Evolutionary conservation across 768 basidiomycete genomes (phyloP).

Genomic region (Tulasnella sp.): DNA sequence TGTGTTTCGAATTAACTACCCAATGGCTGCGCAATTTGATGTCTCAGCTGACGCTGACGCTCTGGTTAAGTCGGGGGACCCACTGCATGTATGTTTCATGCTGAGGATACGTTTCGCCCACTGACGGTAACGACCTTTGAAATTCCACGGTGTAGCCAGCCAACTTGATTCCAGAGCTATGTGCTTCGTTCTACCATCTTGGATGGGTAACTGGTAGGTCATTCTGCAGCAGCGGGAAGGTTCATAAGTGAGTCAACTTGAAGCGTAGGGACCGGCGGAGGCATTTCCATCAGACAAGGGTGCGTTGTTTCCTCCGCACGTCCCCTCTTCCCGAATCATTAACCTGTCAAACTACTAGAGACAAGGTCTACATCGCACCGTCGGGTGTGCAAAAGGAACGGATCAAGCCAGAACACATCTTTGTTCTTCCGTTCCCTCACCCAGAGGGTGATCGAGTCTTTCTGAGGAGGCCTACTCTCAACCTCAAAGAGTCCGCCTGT

Average conservation of each 20-base stretch:
- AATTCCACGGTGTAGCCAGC: conserved; percentile 50
- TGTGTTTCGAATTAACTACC: background rate
- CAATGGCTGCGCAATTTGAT: background rate
- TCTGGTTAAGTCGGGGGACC: conserved; percentile 5
- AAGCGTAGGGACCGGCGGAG: conserved; percentile 28
- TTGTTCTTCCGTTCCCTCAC: conserved; percentile 73
- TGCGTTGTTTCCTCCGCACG: conserved; percentile 25
- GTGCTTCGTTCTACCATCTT: conserved; percentile 69
- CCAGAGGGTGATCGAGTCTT: conserved; percentile 63
- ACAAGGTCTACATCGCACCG: conserved; percentile 76
- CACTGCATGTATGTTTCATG: background rate
- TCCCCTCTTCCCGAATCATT: background rate
- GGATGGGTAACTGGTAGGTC: conserved; percentile 93
- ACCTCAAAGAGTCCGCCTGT: conserved; percentile 77
- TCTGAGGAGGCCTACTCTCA: conserved; percentile 56
- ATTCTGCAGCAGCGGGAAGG: conserved; percentile 23
- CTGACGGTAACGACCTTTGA: background rate
- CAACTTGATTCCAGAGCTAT: conserved; percentile 82
- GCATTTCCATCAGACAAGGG: conserved; percentile 64
- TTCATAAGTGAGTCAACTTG: background rate
- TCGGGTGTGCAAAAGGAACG: conserved; percentile 88
- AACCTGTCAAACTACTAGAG: conserved; percentile 29
- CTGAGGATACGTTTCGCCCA: background rate
- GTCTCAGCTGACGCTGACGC: background rate
- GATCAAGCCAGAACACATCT: conserved; percentile 72